These are phyloP conservation scores for Phytophthora sojae DNA, from an alignment of 352 stramenopile genomes.

Conservation along the genomic window DNA sequence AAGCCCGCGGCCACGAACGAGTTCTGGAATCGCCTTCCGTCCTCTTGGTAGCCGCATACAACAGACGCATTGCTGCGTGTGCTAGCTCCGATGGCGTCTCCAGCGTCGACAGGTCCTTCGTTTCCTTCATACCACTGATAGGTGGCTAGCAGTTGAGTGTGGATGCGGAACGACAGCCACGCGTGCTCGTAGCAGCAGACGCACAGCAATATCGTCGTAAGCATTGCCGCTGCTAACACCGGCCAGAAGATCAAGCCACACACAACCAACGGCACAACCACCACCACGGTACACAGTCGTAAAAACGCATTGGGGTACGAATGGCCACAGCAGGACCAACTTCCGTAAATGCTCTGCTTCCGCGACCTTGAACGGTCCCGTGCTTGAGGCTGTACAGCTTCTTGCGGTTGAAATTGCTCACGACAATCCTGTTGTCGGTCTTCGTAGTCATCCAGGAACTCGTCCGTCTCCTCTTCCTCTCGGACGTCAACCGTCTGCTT, in stretches of 20 bases:
- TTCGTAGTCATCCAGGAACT: constrained; percentile 10
- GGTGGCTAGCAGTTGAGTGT: constrained; percentile 48
- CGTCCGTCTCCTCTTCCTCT: constrained; percentile 18
- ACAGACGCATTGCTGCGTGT: constrained; percentile 21
- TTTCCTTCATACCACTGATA: constrained; percentile 55
- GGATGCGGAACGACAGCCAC: constrained; percentile 64
- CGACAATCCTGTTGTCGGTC: constrained; percentile 15
- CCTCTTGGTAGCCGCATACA: constrained; percentile 34
- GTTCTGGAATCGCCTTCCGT: constrained; percentile 42
- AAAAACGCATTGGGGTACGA: constrained; percentile 49
- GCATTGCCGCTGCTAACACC: constrained; percentile 34
- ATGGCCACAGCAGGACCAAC: constrained; percentile 48
- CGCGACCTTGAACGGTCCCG: constrained; percentile 33
- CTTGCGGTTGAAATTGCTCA: constrained; percentile 27
- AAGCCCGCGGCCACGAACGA: constrained; percentile 38
- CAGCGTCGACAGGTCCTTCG: constrained; percentile 19
- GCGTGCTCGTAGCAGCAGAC: constrained; percentile 62
- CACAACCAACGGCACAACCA: constrained; percentile 40
- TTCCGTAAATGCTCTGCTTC: constrained; percentile 51
- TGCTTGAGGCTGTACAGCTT: constrained; percentile 17
- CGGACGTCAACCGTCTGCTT: constrained; percentile 28
- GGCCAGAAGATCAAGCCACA: constrained; percentile 48
- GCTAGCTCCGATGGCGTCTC: constrained; percentile 15
- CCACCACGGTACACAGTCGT: constrained; percentile 37
- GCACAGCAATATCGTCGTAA: constrained; percentile 40